These are phyloP conservation scores for Cicer chorassanicum DNA, from an alignment of 306 rosid species.

Conservation along the genomic window DNA sequence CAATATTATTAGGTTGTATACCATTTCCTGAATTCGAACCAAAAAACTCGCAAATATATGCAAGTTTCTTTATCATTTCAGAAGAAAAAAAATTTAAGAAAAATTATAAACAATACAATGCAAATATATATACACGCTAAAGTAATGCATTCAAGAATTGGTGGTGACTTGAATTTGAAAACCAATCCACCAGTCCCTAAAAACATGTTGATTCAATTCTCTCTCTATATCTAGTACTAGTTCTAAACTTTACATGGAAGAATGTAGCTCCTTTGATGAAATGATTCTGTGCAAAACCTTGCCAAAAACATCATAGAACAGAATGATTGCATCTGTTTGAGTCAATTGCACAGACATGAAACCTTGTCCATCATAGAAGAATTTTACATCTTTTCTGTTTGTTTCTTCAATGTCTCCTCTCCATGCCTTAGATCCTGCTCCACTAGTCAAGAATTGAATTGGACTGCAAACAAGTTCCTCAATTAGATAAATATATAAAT, in stretches of 20 bases:
- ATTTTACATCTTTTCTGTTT: constrained; percentile 46
- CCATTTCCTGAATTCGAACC: too few species aligned
- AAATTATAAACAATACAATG: neutral
- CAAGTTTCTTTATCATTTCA: too few species aligned
- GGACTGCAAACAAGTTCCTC: constrained; percentile 52
- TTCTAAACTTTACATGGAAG: constrained; percentile 42
- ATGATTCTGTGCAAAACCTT: constrained; percentile 45
- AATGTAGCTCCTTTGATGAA: constrained; percentile 48
- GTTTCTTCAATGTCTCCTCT: constrained; percentile 49
- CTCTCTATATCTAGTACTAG: neutral
- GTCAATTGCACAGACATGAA: constrained; percentile 62
- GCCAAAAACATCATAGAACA: constrained; percentile 60
- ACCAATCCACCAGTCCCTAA: neutral
- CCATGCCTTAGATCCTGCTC: constrained; percentile 73
- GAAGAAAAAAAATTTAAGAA: too few species aligned
- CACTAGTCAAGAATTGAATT: constrained; percentile 56
- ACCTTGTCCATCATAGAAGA: constrained; percentile 70
- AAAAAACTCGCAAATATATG: too few species aligned
- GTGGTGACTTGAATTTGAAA: constrained; percentile 26
- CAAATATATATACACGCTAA: neutral
- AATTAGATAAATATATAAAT: constrained; percentile 36
- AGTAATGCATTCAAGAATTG: neutral
- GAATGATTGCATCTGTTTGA: constrained; percentile 49
- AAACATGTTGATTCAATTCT: neutral
- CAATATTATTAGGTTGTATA: too few species aligned